Base-by-base conservation (phyloP, 331 rosid genomes). In the Spiraea crenata region DNA sequence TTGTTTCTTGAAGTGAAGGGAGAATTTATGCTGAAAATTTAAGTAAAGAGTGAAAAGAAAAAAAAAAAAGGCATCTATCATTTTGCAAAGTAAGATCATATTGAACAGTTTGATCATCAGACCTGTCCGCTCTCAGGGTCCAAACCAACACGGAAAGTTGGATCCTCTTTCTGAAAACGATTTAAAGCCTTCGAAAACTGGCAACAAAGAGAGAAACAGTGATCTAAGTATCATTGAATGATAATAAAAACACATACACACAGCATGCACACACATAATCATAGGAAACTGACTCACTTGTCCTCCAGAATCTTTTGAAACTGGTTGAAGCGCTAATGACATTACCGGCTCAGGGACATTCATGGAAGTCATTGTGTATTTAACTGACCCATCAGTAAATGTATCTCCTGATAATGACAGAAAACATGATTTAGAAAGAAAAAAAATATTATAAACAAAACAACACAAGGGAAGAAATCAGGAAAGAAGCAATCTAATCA, bases 111-210 rank as follows among this genome's bases (percentile, higher is more conserved):
- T 52, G 50, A 11, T 42, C 74, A 54, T 67, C 85, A 75, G 67
- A 95, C 97, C 97, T 95, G 97, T 71, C 96, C 95, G 42, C 95
- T 93, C 88, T 93, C 99, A 37, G 96, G 85, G 73, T 93, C 97
- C 81, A 93, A 82, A 69, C 99, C 95, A 83, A 93, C 99, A 55
- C 96, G 96, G 82, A 93, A 93, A 60, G 99, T 93, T 66, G 99
- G 99, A 61, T 93, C 99, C 86, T 93, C 97, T 75, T 16, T 93
- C 75, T 93, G 97, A 83, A 93, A 93, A 67, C 99, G 95, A 79
- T 91, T 95, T 81, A 95, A 79, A 80, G 99, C 99, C 85, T 91
- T 91, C 37, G 99, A 95, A 80, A 95, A 95, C 99, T 91, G 71
- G 71, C 11, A 77, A 69, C 52, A 70, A 60, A 39, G 10, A 49